Conservation (phyloP, 2,329 filamentous ascomycete genomes). For the Tolypocladium endophyticum region DNA sequence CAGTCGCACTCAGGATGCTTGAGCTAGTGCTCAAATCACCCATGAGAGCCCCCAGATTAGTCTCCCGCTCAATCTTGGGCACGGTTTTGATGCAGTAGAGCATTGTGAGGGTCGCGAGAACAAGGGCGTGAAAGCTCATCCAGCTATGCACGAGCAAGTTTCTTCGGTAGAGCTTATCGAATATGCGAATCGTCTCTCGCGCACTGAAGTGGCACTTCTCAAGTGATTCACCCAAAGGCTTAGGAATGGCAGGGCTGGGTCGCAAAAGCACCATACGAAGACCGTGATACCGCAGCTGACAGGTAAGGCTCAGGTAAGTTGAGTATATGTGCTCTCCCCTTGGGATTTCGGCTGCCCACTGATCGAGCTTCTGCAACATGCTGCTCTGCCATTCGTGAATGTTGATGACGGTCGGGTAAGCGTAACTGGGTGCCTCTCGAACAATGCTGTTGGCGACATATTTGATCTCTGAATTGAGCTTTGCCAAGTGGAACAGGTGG, state of each 20-base stretch:
- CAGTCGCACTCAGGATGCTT: slow-evolving; percentile 38
- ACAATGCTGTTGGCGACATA: slow-evolving; percentile 43
- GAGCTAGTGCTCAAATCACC: slow-evolving; percentile 29
- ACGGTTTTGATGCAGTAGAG: slow-evolving; percentile 39
- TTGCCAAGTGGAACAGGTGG: slow-evolving; percentile 35
- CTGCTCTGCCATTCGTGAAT: slow-evolving; percentile 34
- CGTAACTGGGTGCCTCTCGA: slow-evolving; percentile 33
- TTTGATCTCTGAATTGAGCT: slow-evolving; percentile 46
- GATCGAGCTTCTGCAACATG: slow-evolving; percentile 26
- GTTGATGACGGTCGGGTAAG: slow-evolving; percentile 33
- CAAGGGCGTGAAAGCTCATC: slow-evolving; percentile 35
- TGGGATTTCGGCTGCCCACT: slow-evolving; percentile 29
- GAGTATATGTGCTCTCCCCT: slow-evolving; percentile 5
- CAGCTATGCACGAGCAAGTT: slow-evolving; percentile 36
- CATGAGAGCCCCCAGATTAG: slow-evolving; percentile 27
- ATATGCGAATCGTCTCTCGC: slow-evolving; percentile 25
- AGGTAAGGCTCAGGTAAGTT: slow-evolving; percentile 19
- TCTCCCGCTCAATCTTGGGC: slow-evolving; percentile 25
- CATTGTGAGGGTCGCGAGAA: slow-evolving; percentile 37
- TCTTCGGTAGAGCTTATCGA: slow-evolving; percentile 30
- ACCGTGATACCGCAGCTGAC: slow-evolving; percentile 35
- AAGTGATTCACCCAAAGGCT: slow-evolving; percentile 29
- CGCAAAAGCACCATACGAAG: slow-evolving; percentile 37
- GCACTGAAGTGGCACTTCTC: slow-evolving; percentile 32
- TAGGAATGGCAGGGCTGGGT: slow-evolving; percentile 40